phyloP scores from a whole-genome alignment of 495 filamentous ascomycete genomes.

The Aspergillus avenaceus region DNA sequence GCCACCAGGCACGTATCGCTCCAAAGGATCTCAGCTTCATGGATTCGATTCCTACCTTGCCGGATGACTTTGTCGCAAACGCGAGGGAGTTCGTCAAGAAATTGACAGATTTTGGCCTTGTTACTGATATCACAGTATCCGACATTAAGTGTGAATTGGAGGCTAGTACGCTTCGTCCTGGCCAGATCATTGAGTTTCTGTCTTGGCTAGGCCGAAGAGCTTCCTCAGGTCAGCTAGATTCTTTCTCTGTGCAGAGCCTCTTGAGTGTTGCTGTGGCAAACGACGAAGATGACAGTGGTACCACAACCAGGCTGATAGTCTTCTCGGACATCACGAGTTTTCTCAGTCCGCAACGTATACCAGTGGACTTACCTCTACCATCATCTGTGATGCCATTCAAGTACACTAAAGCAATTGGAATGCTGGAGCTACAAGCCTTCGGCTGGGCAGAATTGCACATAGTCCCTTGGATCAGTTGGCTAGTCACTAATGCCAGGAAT shows the following conservation, averaged over 20 bases:
- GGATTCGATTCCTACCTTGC: slow-evolving; percentile 82
- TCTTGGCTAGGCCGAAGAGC: slow-evolving; percentile 73
- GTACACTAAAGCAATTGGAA: slow-evolving; percentile 60
- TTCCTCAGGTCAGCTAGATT: slow-evolving; percentile 61
- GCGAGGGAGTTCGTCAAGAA: slow-evolving; percentile 68
- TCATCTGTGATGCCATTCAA: slow-evolving; percentile 75
- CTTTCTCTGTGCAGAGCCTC: slow-evolving; percentile 55
- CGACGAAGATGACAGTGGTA: slow-evolving; percentile 56
- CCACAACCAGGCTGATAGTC: slow-evolving; percentile 62
- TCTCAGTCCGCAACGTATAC: slow-evolving; percentile 68
- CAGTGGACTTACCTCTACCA: slow-evolving; percentile 79
- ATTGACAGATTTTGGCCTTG: slow-evolving; percentile 71
- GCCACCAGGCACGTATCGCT: slow-evolving; percentile 70
- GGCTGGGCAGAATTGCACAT: slow-evolving; percentile 81
- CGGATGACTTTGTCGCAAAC: slow-evolving; percentile 63
- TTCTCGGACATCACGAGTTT: slow-evolving; percentile 72
- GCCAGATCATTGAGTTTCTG: slow-evolving; percentile 75
- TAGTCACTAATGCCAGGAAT: slow-evolving; percentile 60
- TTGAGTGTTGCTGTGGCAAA: slow-evolving; percentile 78
- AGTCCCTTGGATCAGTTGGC: slow-evolving; percentile 75
- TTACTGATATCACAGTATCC: slow-evolving; percentile 77
- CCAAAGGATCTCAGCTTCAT: slow-evolving; percentile 84
- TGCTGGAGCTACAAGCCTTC: slow-evolving; percentile 65
- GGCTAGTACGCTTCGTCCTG: slow-evolving; percentile 65
- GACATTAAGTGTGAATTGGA: slow-evolving; percentile 82